Evolutionary conservation across 257 asterid species (phyloP), one percentile per base, ranked within the genome.

Genomic region (Solanum stenotomum): DNA sequence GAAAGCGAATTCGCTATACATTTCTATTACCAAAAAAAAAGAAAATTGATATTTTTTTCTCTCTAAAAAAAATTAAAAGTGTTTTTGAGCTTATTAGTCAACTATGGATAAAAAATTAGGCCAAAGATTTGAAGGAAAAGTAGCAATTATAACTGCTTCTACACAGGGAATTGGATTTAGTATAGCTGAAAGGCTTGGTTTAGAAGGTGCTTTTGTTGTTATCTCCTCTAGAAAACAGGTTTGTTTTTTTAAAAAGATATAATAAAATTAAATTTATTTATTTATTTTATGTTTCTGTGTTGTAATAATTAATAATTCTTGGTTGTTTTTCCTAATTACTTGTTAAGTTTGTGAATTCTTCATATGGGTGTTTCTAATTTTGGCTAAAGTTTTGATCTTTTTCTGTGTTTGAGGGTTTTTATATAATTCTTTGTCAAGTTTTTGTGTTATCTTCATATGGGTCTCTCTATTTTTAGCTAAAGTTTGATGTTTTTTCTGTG

Each of bases 221-320:
- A 94, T 96, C 92, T 96, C 98, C 89, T 96, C 98, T 20, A 98
- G 98, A 92, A 94, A 93, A 71, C 96, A 94, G 90, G 99, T 94
- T 83, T 6, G 42, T 82, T 81, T 18, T 52, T 49, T 34, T 85
- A 46, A 20, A 20, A 34, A 16, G 0, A 29, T 13, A 0, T 10
- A 23, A 8, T 37, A 38, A 38, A 38, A 38, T 4, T 14, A 71
- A 70, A 33, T 18, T 4, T 5, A 23, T 20, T 29, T 15, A 44
- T 44, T 46, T 44, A 44, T 44, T 12, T 27, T 49, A 6, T 9
- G 22, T 74, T 22, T 74, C 3, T 68, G 10, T 25, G 35, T 8
- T 6, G 27, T 25, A 20, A 35, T 15, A 13, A 46, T 46, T 46
- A 13, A 12, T 46, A 46, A 46, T 46, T 85, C 37, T 75, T 14